A percentile compares a stretch with the other conserved stretches of the same genome.
These are phyloP conservation scores for Thelonectria olida DNA, from an alignment of 2,329 filamentous ascomycete genomes.

Conservation along the genomic window DNA sequence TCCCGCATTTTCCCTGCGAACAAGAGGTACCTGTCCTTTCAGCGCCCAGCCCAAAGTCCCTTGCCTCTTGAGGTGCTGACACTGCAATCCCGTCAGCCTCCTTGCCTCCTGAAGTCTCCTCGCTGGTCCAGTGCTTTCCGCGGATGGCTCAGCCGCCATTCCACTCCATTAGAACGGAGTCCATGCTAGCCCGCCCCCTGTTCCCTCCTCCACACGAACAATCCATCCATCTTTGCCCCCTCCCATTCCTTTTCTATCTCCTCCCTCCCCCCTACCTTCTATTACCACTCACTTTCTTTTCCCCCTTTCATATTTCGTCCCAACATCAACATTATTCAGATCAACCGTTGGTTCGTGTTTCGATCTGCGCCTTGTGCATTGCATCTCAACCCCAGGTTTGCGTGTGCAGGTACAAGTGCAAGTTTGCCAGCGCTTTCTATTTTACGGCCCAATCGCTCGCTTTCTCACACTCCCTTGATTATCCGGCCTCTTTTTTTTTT, in stretches of 20 bases:
- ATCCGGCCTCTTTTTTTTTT: slow-evolving; percentile 5
- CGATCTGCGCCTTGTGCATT: slow-evolving; percentile 1
- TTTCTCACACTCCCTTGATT: slow-evolving; percentile 12
- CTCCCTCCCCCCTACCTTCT: slow-evolving; percentile 2
- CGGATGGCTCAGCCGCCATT: slow-evolving; percentile 1
- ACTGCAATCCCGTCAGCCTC: slow-evolving; percentile 6
- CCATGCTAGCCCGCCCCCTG: not conserved
- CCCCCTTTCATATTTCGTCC: slow-evolving; percentile 9
- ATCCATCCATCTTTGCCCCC: not conserved
- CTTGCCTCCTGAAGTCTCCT: not conserved
- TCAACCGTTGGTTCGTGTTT: slow-evolving; percentile 15
- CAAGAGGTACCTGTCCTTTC: slow-evolving; percentile 3
- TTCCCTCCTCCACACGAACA: too few species aligned
- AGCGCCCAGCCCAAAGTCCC: slow-evolving; percentile 8
- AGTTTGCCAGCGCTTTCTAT: not conserved
- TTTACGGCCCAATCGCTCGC: slow-evolving; percentile 13
- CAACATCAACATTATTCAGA: slow-evolving; percentile 8
- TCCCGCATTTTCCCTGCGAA: not conserved
- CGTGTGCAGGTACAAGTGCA: not conserved
- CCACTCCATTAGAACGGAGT: not conserved
- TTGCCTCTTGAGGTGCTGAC: slow-evolving; percentile 5
- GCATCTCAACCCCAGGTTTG: not conserved
- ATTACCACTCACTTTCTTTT: slow-evolving; percentile 2
- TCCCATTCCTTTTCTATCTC: slow-evolving; percentile 1
- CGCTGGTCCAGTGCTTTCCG: slow-evolving; percentile 4